Conservation (phyloP, 495 filamentous ascomycete genomes). For the Xylaria flabelliformis region DNA sequence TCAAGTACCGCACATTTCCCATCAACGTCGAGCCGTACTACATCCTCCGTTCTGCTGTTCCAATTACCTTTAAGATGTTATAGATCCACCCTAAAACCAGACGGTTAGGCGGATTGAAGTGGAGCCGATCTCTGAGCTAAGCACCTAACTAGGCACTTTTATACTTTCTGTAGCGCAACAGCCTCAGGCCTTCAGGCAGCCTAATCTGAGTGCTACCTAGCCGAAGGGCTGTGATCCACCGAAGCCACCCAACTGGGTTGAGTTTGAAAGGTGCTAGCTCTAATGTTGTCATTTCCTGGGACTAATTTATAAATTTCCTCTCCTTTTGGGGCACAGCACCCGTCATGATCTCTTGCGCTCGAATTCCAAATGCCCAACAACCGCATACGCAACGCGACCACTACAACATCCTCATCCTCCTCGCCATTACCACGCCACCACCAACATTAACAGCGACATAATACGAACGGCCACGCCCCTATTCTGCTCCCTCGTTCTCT, state of each 20-base stretch:
- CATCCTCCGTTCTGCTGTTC: neutral
- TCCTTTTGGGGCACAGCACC: constrained; percentile 17
- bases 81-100: neutral
- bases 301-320: constrained; percentile 22
- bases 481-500: neutral
- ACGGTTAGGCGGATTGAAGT: constrained; percentile 7
- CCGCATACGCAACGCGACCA: neutral
- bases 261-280: neutral
- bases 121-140: neutral
- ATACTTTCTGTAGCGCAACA: neutral
- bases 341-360: constrained; percentile 9
- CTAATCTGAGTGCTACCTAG: constrained; percentile 1
- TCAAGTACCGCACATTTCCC: neutral
- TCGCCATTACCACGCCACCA: neutral
- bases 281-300: constrained; percentile 24
- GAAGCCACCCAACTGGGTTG: constrained; percentile 14
- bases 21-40: neutral
- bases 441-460: constrained; percentile 3
- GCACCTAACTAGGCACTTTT: neutral
- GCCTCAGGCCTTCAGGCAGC: constrained; percentile 15
- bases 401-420: constrained; percentile 2
- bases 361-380: constrained; percentile 7
- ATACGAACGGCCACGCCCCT: neutral
- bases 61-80: neutral
- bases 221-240: constrained; percentile 11